Percentiles rank a stretch among this genome's conserved stretches.
These are phyloP conservation scores for Dioscorea cayenensis DNA, from an alignment of 116 monocot genomes.

Conservation along the genomic window DNA sequence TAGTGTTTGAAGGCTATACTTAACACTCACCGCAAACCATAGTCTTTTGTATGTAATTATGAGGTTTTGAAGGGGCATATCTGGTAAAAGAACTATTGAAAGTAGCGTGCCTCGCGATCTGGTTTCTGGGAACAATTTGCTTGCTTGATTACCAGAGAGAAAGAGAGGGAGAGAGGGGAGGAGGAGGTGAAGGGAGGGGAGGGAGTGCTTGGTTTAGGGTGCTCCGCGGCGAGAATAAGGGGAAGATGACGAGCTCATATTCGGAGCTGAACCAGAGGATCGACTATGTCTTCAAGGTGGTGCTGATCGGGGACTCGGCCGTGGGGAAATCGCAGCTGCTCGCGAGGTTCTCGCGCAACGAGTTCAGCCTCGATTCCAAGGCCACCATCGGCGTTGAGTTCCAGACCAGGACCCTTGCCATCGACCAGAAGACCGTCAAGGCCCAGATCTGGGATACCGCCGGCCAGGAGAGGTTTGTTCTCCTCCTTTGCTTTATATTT, in stretches of 20 bases:
- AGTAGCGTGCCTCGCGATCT: too few species aligned
- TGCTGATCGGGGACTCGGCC: conserved; percentile 82
- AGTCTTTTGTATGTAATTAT: too few species aligned
- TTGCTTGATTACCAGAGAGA: neutral
- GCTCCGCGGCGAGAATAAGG: neutral
- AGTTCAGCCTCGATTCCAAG: conserved; percentile 73
- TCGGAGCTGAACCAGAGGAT: conserved; percentile 71
- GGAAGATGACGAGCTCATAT: conserved; percentile 21
- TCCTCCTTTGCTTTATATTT: neutral
- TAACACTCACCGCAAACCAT: too few species aligned
- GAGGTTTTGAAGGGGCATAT: too few species aligned
- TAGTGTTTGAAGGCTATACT: too few species aligned
- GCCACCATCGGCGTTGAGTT: conserved; percentile 83
- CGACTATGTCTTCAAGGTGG: conserved; percentile 87
- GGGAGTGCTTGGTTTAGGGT: neutral
- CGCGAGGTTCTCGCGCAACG: conserved; percentile 65
- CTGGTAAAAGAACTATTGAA: too few species aligned
- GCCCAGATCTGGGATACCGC: conserved; percentile 97
- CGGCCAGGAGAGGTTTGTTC: conserved; percentile 69
- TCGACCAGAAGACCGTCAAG: conserved; percentile 74
- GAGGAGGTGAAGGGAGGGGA: neutral
- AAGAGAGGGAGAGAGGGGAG: conserved; percentile 1
- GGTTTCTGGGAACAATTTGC: too few species aligned
- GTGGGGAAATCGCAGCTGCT: conserved; percentile 88
- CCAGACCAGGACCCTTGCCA: conserved; percentile 55